Evolutionary conservation across 164 flowering plant genomes (phyloP).

Genomic region (Annona squamosa): DNA sequence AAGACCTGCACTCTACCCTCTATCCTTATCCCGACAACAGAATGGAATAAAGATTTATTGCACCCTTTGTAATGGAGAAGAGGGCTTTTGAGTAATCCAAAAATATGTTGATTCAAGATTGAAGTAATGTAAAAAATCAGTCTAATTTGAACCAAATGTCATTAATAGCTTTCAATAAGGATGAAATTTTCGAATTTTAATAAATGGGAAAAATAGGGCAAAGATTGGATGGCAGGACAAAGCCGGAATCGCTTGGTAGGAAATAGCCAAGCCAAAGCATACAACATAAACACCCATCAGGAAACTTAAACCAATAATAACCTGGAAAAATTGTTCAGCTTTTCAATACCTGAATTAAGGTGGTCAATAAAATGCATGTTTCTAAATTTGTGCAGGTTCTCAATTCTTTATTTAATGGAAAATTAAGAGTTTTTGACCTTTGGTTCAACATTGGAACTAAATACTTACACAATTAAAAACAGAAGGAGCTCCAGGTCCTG

Average conservation of each 20-base stretch:
- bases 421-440: background rate
- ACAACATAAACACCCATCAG: background rate
- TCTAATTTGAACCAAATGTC: background rate
- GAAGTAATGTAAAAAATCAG: no score
- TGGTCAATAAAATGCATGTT: no score
- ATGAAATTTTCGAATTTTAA: no score
- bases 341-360: background rate
- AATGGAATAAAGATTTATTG: no score
- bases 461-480: constrained; percentile 46
- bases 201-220: background rate
- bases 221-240: background rate
- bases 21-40: no score
- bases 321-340: background rate
- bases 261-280: background rate
- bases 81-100: no score
- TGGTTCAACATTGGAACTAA: background rate
- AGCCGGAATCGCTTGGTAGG: background rate
- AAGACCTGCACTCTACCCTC: no score
- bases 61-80: no score
- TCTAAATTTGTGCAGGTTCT: background rate
- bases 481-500: constrained; percentile 66
- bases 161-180: background rate
- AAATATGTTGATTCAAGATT: no score
- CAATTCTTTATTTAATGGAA: background rate
- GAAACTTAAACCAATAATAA: background rate